Base-by-base conservation (phyloP, 306 rosid genomes). In the Leucaena leucocephala region DNA sequence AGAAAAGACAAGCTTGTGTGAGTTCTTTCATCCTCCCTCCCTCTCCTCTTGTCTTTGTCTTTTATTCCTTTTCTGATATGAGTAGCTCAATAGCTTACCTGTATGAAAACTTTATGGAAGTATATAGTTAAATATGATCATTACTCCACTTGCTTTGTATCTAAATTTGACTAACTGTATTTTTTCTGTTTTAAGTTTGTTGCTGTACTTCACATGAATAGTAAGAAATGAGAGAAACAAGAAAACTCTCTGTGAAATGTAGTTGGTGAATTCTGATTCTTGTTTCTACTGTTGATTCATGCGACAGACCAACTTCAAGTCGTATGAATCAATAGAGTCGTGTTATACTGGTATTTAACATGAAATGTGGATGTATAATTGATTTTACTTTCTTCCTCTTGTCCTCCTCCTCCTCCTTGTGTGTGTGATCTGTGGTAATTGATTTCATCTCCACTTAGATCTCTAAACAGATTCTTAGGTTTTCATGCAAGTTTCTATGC, bases 1-100 rank as follows among this genome's bases (percentile, higher is more conserved):
- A 58, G 68, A 80, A 85, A 71, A 91, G 90, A 57, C 80, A 22
- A 73, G 17, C 81, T 79, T 21, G 40, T 82, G 97, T 94, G 84
- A 82, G 97, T 85, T 59, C 50, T 68, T 78, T 68, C 54, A 27
- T 34, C 43, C 39, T 52, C 38, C 27, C 3, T 57, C 13, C 61
- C 38, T 40, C 38, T 45, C 61, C 40, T n/a, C 4, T 48, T 58
- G 5, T 5, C 62, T 2, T 54, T 6, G 3, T 5, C 62, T 3
- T 54, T 8, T 50, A 16, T 12, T 45, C 62, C 7, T 55, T 13
- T 49, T 9, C 14, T 59, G 15, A 15, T 80, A 59, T 64, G 69
- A 72, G 9, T 66, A 38, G 45, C 77, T 42, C 40, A 42, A 74
- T 62, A 61, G 44, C 34, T 79, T 44, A 35, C 63, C 43, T 52